Evolutionary conservation across 2,329 filamentous ascomycete genomes (phyloP).

Genomic region (Nemania serpens): DNA sequence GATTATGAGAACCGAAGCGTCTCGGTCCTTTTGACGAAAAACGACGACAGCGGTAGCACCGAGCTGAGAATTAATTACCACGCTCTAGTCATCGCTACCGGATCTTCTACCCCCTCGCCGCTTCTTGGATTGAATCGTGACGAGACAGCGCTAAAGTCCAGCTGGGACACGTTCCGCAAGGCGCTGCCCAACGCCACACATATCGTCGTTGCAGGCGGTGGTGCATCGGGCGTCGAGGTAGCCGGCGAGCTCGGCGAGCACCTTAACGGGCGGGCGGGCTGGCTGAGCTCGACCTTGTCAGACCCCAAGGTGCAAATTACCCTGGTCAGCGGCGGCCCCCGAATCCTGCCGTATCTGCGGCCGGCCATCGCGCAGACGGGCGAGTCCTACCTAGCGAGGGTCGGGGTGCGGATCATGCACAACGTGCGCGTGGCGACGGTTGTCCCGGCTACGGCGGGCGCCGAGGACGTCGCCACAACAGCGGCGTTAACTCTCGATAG

Average conservation of each 20-base stretch:
- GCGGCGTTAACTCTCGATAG: constrained; percentile 46
- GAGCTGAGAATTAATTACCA: constrained; percentile 44
- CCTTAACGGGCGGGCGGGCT: constrained; percentile 52
- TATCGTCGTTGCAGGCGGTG: constrained; percentile 52
- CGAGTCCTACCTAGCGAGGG: constrained; percentile 46
- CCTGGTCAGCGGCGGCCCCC: constrained; percentile 45
- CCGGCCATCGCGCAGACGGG: constrained; percentile 46
- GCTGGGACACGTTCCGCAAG: constrained; percentile 47
- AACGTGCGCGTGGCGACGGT: constrained; percentile 45
- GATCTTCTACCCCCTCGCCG: constrained; percentile 51
- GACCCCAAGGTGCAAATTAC: constrained; percentile 50
- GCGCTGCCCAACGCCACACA: constrained; percentile 46
- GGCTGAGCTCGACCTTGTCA: constrained; percentile 40
- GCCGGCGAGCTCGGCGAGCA: constrained; percentile 57
- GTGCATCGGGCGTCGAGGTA: constrained; percentile 50
- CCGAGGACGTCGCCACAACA: constrained; percentile 32
- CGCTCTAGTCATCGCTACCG: constrained; percentile 55
- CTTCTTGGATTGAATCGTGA: constrained; percentile 47
- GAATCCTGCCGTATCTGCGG: constrained; percentile 49
- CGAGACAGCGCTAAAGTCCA: constrained; percentile 39
- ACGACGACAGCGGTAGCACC: not conserved
- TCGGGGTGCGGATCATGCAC: constrained; percentile 55
- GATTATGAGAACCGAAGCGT: constrained; percentile 44
- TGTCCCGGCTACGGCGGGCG: constrained; percentile 39
- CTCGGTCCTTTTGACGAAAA: constrained; percentile 29